Evolutionary conservation across 768 basidiomycete species (phyloP), one percentile per base, ranked within the genome.

Genomic region (Boletus speciosus): DNA sequence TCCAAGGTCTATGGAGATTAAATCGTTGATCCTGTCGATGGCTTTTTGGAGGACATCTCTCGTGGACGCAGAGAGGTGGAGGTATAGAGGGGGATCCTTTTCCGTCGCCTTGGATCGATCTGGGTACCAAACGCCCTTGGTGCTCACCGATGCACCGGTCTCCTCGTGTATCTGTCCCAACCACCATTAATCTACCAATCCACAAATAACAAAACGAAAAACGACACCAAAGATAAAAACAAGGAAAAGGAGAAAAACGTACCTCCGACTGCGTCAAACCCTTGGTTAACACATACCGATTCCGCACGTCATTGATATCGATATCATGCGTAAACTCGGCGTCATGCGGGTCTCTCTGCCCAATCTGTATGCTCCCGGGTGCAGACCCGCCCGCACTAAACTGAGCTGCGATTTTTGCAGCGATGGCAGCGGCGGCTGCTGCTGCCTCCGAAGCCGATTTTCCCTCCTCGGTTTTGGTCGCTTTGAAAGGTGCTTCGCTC

Each of bases 111-210:
- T 96, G 47, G 79, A 76, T 57, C 91, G 80, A 76, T 98, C 96
- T 0, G 96, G 96, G 64, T 97, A 93, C 96, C 96, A 98, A 5
- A 86, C 79, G 21, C 96, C 96, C 74, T 94, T 93, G 25, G 96
- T 98, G 51, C 86, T 85, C 35, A 98, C 87, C 1, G 90, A 89
- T 3, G 92, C 93, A 44, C 95, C 95, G 0, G 96, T 97, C 45
- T 97, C 87, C 52, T 90, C 87, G 57, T 92, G 78, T 60, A 98
- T 91, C 96, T 98, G 67, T 46, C 34, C 52, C n/a, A n/a, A 52
- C 34, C 43, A 10, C 9, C 14, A 40, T 56, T 54, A 62, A 52
- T 38, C 21, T 32, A 29, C 42, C 23, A 35, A 5, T 23, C n/a
- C 27, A 51, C 41, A 4, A 25, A 39, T 1, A 29, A 14, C 21